Conservation (phyloP, 495 filamentous ascomycete species). For the Lophium mytilinum region DNA sequence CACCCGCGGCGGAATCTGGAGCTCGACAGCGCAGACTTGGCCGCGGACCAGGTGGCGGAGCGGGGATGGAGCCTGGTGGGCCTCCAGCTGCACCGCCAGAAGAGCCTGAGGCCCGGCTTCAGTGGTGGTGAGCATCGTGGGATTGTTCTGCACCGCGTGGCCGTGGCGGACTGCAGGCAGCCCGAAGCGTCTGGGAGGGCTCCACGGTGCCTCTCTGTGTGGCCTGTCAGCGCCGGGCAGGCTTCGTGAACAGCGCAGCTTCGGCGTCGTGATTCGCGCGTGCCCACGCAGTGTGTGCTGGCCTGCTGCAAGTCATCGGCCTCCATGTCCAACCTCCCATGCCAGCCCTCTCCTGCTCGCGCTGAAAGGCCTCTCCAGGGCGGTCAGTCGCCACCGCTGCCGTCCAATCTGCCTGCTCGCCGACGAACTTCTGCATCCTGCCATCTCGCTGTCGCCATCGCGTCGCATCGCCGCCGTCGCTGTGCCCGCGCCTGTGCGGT, state of each 20-base stretch:
- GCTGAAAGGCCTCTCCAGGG: not conserved
- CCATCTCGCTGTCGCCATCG: conserved; percentile 3
- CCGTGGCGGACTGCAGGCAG: not conserved
- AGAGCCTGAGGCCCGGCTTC: not conserved
- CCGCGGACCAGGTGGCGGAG: not conserved
- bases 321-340: not conserved
- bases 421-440: not conserved
- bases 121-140: not conserved
- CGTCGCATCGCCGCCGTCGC: not conserved
- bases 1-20: conserved; percentile 11
- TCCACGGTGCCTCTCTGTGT: not conserved
- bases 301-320: conserved; percentile 19
- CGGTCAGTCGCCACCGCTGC: conserved; percentile 4
- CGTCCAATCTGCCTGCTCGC: not conserved
- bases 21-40: not conserved
- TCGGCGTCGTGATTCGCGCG: conserved; percentile 2
- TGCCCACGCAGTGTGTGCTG: conserved; percentile 15
- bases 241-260: conserved; percentile 1
- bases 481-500: not conserved
- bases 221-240: conserved; percentile 4
- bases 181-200: not conserved
- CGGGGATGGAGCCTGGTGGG: not conserved
- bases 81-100: not conserved
- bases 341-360: not conserved
- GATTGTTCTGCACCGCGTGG: no score